Conservation (phyloP, 2,329 filamentous ascomycete species). For the Shiraia bambusicola region DNA sequence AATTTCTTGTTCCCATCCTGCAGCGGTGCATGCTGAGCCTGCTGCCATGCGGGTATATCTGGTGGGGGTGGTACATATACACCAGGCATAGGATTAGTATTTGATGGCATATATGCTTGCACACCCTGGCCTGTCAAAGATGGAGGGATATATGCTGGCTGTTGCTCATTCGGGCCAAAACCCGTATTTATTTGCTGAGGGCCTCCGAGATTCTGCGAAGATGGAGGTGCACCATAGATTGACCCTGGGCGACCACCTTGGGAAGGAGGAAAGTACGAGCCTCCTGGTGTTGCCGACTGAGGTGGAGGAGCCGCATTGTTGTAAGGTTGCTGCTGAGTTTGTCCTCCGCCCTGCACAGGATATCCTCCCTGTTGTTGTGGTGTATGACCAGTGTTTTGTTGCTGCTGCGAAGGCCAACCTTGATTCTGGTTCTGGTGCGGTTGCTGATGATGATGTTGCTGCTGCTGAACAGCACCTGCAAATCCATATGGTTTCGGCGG, state of each 20-base stretch:
- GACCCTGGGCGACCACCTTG: constrained; percentile 30
- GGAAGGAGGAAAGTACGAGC: constrained; percentile 36
- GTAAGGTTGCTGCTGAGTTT: constrained; percentile 27
- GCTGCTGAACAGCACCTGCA: constrained; percentile 27
- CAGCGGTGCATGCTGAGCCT: constrained; percentile 38
- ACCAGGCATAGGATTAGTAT: constrained; percentile 40
- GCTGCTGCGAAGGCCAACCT: constrained; percentile 22
- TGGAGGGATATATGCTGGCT: constrained; percentile 36
- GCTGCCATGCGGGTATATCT: constrained; percentile 41
- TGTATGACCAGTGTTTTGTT: constrained; percentile 20
- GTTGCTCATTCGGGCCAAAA: constrained; percentile 36
- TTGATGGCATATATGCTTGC: constrained; percentile 37
- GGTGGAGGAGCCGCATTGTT: constrained; percentile 31
- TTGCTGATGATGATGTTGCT: constrained; percentile 17
- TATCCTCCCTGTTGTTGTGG: constrained; percentile 33
- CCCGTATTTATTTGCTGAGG: constrained; percentile 25
- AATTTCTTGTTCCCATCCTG: constrained; percentile 36
- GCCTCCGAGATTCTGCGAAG: constrained; percentile 15
- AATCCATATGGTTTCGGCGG: constrained; percentile 41
- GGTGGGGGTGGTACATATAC: constrained; percentile 42
- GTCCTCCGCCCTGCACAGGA: constrained; percentile 13
- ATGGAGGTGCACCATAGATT: constrained; percentile 24
- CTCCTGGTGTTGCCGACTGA: constrained; percentile 32
- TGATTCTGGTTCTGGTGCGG: constrained; percentile 15
- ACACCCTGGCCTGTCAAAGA: constrained; percentile 37